Conservation (phyloP, 805 yeast genomes). For the Ogataea zsoltii region DNA sequence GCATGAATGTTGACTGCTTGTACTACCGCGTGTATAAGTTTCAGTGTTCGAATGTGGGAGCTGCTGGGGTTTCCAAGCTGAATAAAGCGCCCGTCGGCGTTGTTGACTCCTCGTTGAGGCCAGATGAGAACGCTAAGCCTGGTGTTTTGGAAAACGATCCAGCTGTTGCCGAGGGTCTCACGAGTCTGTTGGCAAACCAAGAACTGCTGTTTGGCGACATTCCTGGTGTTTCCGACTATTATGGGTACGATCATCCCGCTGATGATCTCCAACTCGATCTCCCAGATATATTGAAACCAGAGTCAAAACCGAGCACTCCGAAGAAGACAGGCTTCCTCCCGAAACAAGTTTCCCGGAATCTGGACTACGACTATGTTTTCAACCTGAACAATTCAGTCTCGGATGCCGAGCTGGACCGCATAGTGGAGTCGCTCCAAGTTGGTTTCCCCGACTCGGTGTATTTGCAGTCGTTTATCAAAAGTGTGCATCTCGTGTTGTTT, state of each 20-base stretch:
- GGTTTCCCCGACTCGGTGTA: conserved; percentile 25
- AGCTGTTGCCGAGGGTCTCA: conserved; percentile 15
- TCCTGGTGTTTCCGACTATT: conserved; percentile 16
- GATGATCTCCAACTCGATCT: conserved; percentile 12
- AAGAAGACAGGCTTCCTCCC: neutral
- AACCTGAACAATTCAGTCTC: conserved; percentile 21
- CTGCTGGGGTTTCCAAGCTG: neutral
- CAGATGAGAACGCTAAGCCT: too few species aligned
- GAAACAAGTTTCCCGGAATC: neutral
- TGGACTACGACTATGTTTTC: conserved; percentile 23
- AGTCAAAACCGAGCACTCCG: neutral
- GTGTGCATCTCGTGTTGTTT: conserved; percentile 30
- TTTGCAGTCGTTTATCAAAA: conserved; percentile 30
- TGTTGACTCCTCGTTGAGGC: too few species aligned
- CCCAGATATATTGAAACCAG: neutral
- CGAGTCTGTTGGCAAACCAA: conserved; percentile 23
- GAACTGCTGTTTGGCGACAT: conserved; percentile 26
- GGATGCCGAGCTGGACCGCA: conserved; percentile 18
- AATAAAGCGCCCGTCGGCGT: neutral
- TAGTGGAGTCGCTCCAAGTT: conserved; percentile 24
- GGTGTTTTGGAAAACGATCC: neutral
- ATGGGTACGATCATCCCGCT: conserved; percentile 8
- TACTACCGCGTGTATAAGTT: conserved; percentile 34
- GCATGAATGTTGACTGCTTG: conserved; percentile 35
- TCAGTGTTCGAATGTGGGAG: conserved; percentile 18